These are phyloP conservation scores for Serendipita sp. DNA, from an alignment of 768 basidiomycete genomes.

Conservation along the genomic window DNA sequence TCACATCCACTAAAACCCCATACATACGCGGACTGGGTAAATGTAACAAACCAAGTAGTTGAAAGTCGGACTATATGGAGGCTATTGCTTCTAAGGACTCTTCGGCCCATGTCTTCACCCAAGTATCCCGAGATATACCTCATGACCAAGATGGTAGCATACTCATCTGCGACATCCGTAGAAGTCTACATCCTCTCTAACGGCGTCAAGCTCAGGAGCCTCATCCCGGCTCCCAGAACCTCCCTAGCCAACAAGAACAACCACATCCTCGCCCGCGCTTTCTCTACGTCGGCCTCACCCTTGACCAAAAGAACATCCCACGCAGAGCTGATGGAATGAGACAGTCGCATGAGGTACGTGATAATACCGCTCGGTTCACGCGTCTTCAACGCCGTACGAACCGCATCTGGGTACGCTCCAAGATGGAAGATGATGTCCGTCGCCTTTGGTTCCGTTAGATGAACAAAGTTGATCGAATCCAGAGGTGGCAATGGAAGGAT, in stretches of 20 bases:
- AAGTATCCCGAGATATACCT: conserved; percentile 14
- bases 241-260: conserved; percentile 78
- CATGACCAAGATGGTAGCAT: too few species aligned
- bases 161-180: background rate
- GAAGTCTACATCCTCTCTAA: conserved; percentile 70
- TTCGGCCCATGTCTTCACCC: too few species aligned
- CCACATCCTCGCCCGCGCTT: conserved; percentile 73
- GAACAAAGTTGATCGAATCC: conserved; percentile 45
- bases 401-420: conserved; percentile 80
- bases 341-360: conserved; percentile 73
- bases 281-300: conserved; percentile 47
- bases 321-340: conserved; percentile 77
- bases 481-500: conserved; percentile 60
- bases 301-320: conserved; percentile 86
- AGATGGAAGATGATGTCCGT: conserved; percentile 77
- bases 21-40: too few species aligned
- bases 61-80: too few species aligned
- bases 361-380: conserved; percentile 86
- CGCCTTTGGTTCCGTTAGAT: conserved; percentile 60
- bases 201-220: conserved; percentile 72
- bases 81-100: too few species aligned
- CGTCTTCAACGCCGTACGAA: conserved; percentile 65
- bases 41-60: too few species aligned
- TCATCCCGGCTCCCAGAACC: conserved; percentile 76
- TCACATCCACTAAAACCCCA: too few species aligned